Evolutionary conservation across 75 land plant genomes (phyloP), one percentile per base, ranked within the genome.

Genomic region (Sequoia sempervirens): DNA sequence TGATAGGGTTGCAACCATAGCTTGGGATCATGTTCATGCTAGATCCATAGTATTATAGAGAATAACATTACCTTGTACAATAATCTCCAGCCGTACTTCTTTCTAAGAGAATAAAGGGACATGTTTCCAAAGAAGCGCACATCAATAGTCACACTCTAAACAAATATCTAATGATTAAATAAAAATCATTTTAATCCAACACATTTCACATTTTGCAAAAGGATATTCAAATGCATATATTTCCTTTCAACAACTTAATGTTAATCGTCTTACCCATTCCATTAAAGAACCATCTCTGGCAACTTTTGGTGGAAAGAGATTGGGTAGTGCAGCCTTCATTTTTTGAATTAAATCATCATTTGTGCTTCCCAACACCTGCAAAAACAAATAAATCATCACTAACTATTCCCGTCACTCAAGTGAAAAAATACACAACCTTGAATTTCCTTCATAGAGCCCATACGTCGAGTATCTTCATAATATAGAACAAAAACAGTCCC

Each of bases 241-340:
- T 70, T 30, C 28, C 36, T 23, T 82, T 45, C 45, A 82, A 52
- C 66, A 37, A 20, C 38, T 30, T 20, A 76, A 73, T 69, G 15
- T 20, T 30, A 36, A 32, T 7, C 45, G 5, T 45, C 88, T 82
- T 89, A 95, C 98, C 99, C 99, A 96, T 89, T 96, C 99, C 98
- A 95, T 92, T 46, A 96, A 83, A 41, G 90, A 87, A 84, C 99
- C 99, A 89, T 95, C 97, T 85, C 91, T 90, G n/a, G 94, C 90
- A 70, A 96, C 87, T 81, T 82, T 90, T 36, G 89, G 89, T 23
- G 97, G 97, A 45, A 75, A 81, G n/a, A 96, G 92, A 81, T 81
- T 89, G 15, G 85, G 74, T 61, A 85, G 85, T 84, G 99, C 96
- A 41, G 81, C 80, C 41, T 83, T 90, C 13, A 96, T 82, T 81